Evolutionary conservation across 345 rosid species (phyloP), one percentile per base, ranked within the genome.

Genomic region (Populus deltoides): DNA sequence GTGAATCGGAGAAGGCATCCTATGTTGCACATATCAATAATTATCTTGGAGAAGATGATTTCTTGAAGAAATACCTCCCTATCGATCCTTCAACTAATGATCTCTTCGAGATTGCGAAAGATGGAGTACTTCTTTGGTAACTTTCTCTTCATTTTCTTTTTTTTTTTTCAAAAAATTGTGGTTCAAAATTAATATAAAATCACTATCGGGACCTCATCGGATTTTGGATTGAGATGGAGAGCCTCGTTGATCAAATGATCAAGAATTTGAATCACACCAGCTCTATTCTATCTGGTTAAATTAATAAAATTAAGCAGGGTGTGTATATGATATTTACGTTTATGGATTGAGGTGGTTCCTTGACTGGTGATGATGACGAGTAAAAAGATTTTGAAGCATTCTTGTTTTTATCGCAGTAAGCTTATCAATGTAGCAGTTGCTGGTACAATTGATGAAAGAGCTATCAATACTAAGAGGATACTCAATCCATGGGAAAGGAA

Each of bases 401-500:
- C 70, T 53, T 47, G 17, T 38, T 71, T 79, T 62, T 76, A 63
- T 51, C 82, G 91, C 90, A 96, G 98, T 85, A 96, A 96, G 78
- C 99, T 96, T 80, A 93, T 93, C 80, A 93, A 95, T 84, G 94
- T 95, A 82, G 99, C 99, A 17, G 99, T 95, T 87, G 98, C 99
- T 66, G 98, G 97, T 66, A 96, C 99, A 29, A 96, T 96, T 55
- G 99, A 96, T 83, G 99, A 96, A 87, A 90, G 99, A 71, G 94
- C 99, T 13, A 91, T 96, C 62, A 96, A 96, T 82, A 96, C 97
- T 12, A 96, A 96, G 89, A 92, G 91, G 72, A 76, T 91, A 82
- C 98, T 96, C 78, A 96, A 96, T 81, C 99, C 99, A 17, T 96
- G 99, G 99, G 99, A 96, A 82, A 90, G 98, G 80, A 95, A 95